These are phyloP conservation scores for Teunomyces pallodes DNA, from an alignment of 805 yeast genomes.

Conservation along the genomic window DNA sequence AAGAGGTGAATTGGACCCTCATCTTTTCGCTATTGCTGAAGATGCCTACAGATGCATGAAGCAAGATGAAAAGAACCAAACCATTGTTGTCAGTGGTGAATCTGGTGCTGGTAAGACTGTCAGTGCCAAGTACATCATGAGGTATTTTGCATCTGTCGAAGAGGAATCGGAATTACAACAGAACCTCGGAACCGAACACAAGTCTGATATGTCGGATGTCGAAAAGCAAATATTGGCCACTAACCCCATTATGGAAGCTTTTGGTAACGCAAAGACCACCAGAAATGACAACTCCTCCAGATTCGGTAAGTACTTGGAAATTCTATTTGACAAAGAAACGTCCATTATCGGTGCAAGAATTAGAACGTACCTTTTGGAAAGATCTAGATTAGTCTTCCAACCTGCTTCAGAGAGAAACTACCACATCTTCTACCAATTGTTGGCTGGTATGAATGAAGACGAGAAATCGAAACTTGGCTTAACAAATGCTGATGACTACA, in stretches of 20 bases:
- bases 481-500: slow-evolving; percentile 62
- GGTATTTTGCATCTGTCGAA: slow-evolving; percentile 95
- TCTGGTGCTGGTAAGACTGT: slow-evolving; percentile 99
- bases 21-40: slow-evolving; percentile 94
- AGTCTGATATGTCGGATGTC: slow-evolving; percentile 76
- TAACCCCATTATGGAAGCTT: slow-evolving; percentile 95
- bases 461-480: slow-evolving; percentile 60
- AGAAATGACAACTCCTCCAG: slow-evolving; percentile 97
- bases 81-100: slow-evolving; percentile 96
- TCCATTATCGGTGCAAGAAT: slow-evolving; percentile 92
- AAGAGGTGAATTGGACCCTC: slow-evolving; percentile 95
- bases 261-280: slow-evolving; percentile 97
- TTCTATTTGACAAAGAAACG: slow-evolving; percentile 70
- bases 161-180: slow-evolving; percentile 34
- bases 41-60: slow-evolving; percentile 96
- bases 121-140: slow-evolving; percentile 94
- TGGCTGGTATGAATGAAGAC: slow-evolving; percentile 64
- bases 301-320: slow-evolving; percentile 94
- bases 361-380: slow-evolving; percentile 87
- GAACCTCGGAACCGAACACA: slow-evolving; percentile 34
- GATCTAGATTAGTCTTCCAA: slow-evolving; percentile 92
- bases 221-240: slow-evolving; percentile 95
- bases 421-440: slow-evolving; percentile 88
- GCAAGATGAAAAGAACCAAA: slow-evolving; percentile 79
- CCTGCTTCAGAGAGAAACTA: slow-evolving; percentile 89